A percentile compares a stretch with the other conserved stretches of the same genome.
Evolutionary conservation across 768 basidiomycete species (phyloP).

Genomic region (Paxillus rubicundulus): DNA sequence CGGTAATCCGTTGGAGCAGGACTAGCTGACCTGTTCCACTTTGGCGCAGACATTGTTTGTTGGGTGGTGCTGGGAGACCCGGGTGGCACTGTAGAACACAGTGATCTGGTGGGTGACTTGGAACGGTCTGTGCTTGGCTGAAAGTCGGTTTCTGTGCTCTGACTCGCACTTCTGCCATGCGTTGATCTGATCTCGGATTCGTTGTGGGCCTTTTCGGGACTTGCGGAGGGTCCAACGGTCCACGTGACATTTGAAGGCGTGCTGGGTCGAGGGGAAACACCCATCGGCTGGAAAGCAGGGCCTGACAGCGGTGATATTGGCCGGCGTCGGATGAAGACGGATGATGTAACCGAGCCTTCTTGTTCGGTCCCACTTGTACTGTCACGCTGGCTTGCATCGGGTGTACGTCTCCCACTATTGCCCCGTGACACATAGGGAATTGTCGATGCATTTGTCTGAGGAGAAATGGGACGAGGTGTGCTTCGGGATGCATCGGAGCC

Average conservation of each 20-base stretch:
- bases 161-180: slow-evolving; percentile 61
- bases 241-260: slow-evolving; percentile 82
- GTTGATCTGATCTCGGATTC: slow-evolving; percentile 28
- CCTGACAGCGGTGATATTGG: slow-evolving; percentile 73
- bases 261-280: slow-evolving; percentile 46
- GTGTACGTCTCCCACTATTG: slow-evolving; percentile 64
- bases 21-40: slow-evolving; percentile 30
- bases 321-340: slow-evolving; percentile 54
- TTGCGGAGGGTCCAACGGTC: slow-evolving; percentile 42
- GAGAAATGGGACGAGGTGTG: slow-evolving; percentile 49
- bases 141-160: slow-evolving; percentile 39
- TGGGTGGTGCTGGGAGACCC: slow-evolving; percentile 55
- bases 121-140: slow-evolving; percentile 33
- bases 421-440: slow-evolving; percentile 53
- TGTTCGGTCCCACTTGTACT: slow-evolving; percentile 34
- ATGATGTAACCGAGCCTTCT: slow-evolving; percentile 49
- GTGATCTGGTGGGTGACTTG: slow-evolving; percentile 44
- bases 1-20: slow-evolving; percentile 37
- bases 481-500: slow-evolving; percentile 56
- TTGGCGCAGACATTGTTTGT: slow-evolving; percentile 11
- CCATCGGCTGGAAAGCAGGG: slow-evolving; percentile 57
- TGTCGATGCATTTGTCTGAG: slow-evolving; percentile 39
- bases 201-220: slow-evolving; percentile 30
- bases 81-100: slow-evolving; percentile 55
- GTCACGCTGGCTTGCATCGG: slow-evolving; percentile 46